Conservation (phyloP, 805 yeast species). For the Zygoascus ofunaensis region DNA sequence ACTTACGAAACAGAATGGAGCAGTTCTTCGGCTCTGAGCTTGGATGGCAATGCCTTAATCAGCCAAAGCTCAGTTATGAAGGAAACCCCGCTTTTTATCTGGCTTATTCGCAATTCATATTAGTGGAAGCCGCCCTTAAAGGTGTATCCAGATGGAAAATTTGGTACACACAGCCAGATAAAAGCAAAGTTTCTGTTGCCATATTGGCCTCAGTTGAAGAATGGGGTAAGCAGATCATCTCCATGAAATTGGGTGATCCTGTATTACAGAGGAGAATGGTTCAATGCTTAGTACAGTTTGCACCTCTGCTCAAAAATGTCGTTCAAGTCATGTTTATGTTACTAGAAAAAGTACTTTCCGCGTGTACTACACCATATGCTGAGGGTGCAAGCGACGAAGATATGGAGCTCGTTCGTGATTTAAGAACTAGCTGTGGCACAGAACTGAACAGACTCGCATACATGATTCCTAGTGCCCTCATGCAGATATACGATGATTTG, state of each 20-base stretch:
- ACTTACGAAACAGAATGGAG: constrained; percentile 71
- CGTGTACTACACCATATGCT: constrained; percentile 62
- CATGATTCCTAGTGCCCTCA: constrained; percentile 85
- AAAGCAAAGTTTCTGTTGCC: constrained; percentile 44
- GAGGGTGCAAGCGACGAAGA: constrained; percentile 46
- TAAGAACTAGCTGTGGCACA: constrained; percentile 87
- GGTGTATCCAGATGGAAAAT: constrained; percentile 94
- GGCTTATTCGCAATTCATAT: constrained; percentile 73
- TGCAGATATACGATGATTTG: constrained; percentile 68
- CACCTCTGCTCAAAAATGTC: constrained; percentile 76
- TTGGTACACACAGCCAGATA: constrained; percentile 64
- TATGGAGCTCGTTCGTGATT: constrained; percentile 71
- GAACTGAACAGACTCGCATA: constrained; percentile 90
- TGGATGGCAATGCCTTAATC: constrained; percentile 55
- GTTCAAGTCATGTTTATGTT: constrained; percentile 64
- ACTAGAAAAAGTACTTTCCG: constrained; percentile 75
- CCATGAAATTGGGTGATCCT: constrained; percentile 71
- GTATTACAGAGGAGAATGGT: constrained; percentile 72
- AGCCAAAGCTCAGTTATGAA: constrained; percentile 37
- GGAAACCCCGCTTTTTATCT: constrained; percentile 56
- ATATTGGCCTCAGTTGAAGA: constrained; percentile 60
- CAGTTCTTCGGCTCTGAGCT: constrained; percentile 54
- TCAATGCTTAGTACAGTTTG: constrained; percentile 88
- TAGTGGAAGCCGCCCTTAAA: constrained; percentile 81
- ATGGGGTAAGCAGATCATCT: constrained; percentile 44